Conservation (phyloP, 108 stramenopile species). For the Stephanodiscus triporus region DNA sequence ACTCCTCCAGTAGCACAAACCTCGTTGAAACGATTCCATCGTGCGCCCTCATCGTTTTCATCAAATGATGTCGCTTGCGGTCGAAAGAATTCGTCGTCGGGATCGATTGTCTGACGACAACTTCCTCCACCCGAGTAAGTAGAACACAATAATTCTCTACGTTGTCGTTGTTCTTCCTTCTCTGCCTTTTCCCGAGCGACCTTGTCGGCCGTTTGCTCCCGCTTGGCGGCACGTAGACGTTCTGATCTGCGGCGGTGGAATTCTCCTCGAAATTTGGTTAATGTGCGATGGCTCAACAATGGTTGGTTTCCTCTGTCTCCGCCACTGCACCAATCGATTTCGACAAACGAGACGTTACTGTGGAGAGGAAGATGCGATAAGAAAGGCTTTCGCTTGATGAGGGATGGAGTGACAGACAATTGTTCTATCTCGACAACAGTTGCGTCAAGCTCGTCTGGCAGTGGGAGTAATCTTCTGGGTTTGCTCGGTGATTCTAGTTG, state of each 20-base stretch:
- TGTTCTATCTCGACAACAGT: conserved; percentile 64
- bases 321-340: conserved; percentile 58
- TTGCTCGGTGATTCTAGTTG: conserved; percentile 7
- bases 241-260: conserved; percentile 63
- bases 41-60: conserved; percentile 1
- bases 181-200: conserved; percentile 43
- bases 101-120: conserved; percentile 60
- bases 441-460: conserved; percentile 75
- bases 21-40: conserved; percentile 26
- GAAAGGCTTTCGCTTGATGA: conserved; percentile 71
- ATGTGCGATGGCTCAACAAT: conserved; percentile 57
- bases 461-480: conserved; percentile 29
- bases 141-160: conserved; percentile 54
- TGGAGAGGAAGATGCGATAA: conserved; percentile 74
- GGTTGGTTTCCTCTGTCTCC: conserved; percentile 42
- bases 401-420: conserved; percentile 56
- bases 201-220: conserved; percentile 65
- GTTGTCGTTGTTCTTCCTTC: conserved; percentile 34
- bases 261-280: conserved; percentile 62
- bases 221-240: conserved; percentile 51
- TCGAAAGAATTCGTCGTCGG: conserved; percentile 71
- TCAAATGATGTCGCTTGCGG: conserved; percentile 13
- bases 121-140: conserved; percentile 11
- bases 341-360: conserved; percentile 67
- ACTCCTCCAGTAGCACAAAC: conserved; percentile 33